phyloP scores from a whole-genome alignment of 805 yeast species.

The Grigorovia humatica region DNA sequence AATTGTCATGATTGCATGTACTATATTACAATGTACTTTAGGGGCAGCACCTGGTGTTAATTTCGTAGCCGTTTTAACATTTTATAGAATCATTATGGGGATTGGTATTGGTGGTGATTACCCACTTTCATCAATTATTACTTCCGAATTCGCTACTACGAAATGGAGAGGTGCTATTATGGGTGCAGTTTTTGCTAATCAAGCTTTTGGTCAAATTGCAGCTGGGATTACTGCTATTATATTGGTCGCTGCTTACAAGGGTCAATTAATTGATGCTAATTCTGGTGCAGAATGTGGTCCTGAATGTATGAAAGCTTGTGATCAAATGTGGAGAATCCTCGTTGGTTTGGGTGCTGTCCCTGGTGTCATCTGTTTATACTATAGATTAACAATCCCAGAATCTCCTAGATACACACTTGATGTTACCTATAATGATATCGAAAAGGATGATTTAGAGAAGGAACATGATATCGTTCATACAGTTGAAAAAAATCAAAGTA shows the following conservation, averaged over 20 bases:
- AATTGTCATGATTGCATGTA: slow-evolving; percentile 72
- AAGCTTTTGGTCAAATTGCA: slow-evolving; percentile 89
- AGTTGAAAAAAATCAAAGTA: neutral
- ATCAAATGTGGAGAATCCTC: slow-evolving; percentile 90
- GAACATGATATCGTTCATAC: slow-evolving; percentile 1
- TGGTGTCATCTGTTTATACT: slow-evolving; percentile 74
- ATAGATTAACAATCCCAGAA: slow-evolving; percentile 89
- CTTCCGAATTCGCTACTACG: slow-evolving; percentile 87
- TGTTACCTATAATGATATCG: slow-evolving; percentile 26
- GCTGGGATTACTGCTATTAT: slow-evolving; percentile 79
- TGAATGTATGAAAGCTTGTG: slow-evolving; percentile 66
- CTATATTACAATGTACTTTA: slow-evolving; percentile 63
- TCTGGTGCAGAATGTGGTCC: slow-evolving; percentile 51
- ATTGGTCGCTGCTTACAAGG: slow-evolving; percentile 68
- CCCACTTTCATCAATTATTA: slow-evolving; percentile 85
- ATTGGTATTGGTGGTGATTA: slow-evolving; percentile 97
- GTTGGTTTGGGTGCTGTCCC: slow-evolving; percentile 89
- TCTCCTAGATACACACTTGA: slow-evolving; percentile 87
- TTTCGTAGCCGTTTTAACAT: slow-evolving; percentile 63
- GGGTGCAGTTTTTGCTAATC: slow-evolving; percentile 95
- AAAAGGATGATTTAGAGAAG: slow-evolving; percentile 25
- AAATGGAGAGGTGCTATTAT: slow-evolving; percentile 97
- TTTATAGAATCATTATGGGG: slow-evolving; percentile 83
- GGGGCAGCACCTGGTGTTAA: slow-evolving; percentile 64
- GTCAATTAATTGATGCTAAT: slow-evolving; percentile 43